These are phyloP conservation scores for Fusarium robinianum DNA, from an alignment of 2,329 filamentous ascomycete genomes.

Conservation along the genomic window DNA sequence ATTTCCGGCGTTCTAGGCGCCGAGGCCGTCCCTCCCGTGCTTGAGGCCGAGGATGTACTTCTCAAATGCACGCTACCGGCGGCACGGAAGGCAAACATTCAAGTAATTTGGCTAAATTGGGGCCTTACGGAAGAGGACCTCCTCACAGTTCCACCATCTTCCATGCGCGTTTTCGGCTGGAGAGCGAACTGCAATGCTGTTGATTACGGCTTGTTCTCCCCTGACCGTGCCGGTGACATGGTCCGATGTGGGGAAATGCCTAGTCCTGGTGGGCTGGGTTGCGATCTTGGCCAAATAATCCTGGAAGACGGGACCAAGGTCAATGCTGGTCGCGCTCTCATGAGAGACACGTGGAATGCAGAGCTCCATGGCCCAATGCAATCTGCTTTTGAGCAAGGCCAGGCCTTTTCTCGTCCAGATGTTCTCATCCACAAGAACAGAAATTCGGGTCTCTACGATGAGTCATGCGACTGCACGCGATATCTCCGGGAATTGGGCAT, in stretches of 20 bases:
- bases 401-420: too few species aligned
- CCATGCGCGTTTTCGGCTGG: too few species aligned
- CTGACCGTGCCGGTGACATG: too few species aligned
- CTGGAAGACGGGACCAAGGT: slow-evolving; percentile 7
- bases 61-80: slow-evolving; percentile 13
- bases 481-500: slow-evolving; percentile 45
- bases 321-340: slow-evolving; percentile 48
- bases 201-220: too few species aligned
- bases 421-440: too few species aligned
- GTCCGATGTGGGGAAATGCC: slow-evolving; percentile 51
- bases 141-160: too few species aligned
- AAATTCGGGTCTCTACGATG: slow-evolving; percentile 44
- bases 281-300: slow-evolving; percentile 49
- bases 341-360: slow-evolving; percentile 61
- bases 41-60: too few species aligned
- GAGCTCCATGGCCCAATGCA: slow-evolving; percentile 49
- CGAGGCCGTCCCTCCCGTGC: too few species aligned
- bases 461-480: too few species aligned
- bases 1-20: slow-evolving; percentile 37
- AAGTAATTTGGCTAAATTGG: slow-evolving; percentile 61
- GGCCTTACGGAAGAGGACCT: slow-evolving; percentile 58
- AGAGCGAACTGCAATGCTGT: too few species aligned
- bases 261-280: slow-evolving; percentile 45
- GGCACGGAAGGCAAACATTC: slow-evolving; percentile 13
- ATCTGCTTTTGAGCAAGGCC: too few species aligned